These are phyloP conservation scores for Trametes coccinea DNA, from an alignment of 768 basidiomycete genomes.

Conservation along the genomic window DNA sequence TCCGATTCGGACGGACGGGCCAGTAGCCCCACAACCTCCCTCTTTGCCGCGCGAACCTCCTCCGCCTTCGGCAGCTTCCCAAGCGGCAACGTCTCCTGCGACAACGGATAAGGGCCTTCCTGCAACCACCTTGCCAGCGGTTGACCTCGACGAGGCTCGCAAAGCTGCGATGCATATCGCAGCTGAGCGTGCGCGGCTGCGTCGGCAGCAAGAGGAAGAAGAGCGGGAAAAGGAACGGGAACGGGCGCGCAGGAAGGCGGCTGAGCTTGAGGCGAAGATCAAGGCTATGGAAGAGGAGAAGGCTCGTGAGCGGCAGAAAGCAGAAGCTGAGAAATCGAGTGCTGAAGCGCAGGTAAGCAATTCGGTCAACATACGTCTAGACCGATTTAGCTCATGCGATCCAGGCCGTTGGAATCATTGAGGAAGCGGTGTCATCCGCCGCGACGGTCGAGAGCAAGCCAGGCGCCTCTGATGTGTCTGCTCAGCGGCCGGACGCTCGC, in stretches of 20 bases:
- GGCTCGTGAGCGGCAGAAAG: constrained; percentile 15
- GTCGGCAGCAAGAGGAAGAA: constrained; percentile 81
- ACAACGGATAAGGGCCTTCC: constrained; percentile 19
- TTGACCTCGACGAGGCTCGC: constrained; percentile 57
- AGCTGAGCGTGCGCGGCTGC: constrained; percentile 78
- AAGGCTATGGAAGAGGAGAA: constrained; percentile 38
- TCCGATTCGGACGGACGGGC: not conserved
- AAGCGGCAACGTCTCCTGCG: constrained; percentile 22
- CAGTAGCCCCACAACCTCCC: constrained; percentile 31
- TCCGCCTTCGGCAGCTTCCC: constrained; percentile 21
- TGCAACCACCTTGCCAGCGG: constrained; percentile 20
- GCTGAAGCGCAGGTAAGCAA: constrained; percentile 25
- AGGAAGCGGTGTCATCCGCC: constrained; percentile 43
- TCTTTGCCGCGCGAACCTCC: constrained; percentile 11
- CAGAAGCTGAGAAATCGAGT: constrained; percentile 17
- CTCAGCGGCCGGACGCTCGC: constrained; percentile 13
- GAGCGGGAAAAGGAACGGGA: constrained; percentile 80
- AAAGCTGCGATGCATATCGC: constrained; percentile 82
- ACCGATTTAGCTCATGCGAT: constrained; percentile 27
- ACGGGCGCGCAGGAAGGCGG: constrained; percentile 77
- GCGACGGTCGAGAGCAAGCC: constrained; percentile 4
- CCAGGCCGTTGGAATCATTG: constrained; percentile 46
- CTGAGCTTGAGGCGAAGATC: constrained; percentile 70
- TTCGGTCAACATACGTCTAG: not conserved
- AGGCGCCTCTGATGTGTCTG: not conserved